Evolutionary conservation across 169 alveolate species (phyloP), one percentile per base, ranked within the genome.

Genomic region (Eimeria praecox): DNA sequence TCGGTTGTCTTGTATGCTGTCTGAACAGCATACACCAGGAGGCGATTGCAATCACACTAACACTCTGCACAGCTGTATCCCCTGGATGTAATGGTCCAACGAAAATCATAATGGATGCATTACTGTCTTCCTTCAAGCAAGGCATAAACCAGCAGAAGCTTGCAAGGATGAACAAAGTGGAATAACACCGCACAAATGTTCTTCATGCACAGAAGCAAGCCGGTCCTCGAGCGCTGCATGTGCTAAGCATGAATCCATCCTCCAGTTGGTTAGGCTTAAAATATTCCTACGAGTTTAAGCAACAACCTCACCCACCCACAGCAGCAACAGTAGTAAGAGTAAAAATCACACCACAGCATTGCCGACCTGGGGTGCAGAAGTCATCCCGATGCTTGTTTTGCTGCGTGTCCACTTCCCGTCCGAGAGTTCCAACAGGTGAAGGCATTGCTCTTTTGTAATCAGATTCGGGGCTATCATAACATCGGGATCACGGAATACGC

Each of bases 321-420:
- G 22, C 49, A 0, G 85, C 20, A 35, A 54, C 56, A 35, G 85
- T 24, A 73, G 3, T 2, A 35, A 16, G 18, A 38, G 1, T 22
- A 30, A 5, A 0, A 18, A 24, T 42, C 30, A 38, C 0, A 44
- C 8, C 71, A 38, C 75, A 33, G 46, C 5, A 0, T 35, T 22
- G 35, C 91, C 24, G 38, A 94, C 96, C 96, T 64, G 94, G 56
- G 87, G 87, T 10, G 94, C 73, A 24, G 87, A 35, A 42, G 89
- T 44, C 38, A 3, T 44, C 8, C 96, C 96, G n/a, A 64, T 83
- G 73, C 95, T 87, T 27, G 96, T 94, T 42, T 85, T 83, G 94
- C 95, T 87, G 38, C 75, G 87, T 8, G 42, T 54, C 96, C 94
- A 94, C 64, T 90, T 90, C 35, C 94, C 94, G 6, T 73, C 91